phyloP scores from a whole-genome alignment of 2,329 filamentous ascomycete genomes.

The Colletotrichum liriopes region DNA sequence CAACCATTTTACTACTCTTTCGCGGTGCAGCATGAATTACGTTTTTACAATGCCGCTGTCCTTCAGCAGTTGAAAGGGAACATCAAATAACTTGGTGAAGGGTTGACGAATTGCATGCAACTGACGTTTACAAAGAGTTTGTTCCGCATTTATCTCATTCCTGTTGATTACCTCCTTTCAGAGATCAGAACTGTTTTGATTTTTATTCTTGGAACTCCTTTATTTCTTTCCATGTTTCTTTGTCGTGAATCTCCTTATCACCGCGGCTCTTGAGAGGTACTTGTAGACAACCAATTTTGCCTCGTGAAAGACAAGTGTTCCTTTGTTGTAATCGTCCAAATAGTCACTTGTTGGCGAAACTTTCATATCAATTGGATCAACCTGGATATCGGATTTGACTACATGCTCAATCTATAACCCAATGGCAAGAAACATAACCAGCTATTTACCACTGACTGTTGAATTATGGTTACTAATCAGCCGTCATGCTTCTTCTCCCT shows the following conservation, averaged over 20 bases:
- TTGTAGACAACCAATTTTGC: rapidly evolving
- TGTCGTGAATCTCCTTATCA: not conserved
- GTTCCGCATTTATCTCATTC: not conserved
- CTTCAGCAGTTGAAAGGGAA: not conserved
- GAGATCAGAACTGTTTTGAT: too few species aligned
- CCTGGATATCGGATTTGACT: too few species aligned
- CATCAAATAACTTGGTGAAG: not conserved
- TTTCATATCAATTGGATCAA: too few species aligned
- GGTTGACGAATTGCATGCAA: not conserved
- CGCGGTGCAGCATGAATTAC: too few species aligned
- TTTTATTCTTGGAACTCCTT: not conserved
- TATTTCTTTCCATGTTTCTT: not conserved
- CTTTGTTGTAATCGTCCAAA: too few species aligned
- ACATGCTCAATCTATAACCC: too few species aligned
- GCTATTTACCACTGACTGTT: too few species aligned
- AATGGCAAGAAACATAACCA: too few species aligned
- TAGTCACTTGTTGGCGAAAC: too few species aligned
- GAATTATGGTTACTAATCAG: too few species aligned
- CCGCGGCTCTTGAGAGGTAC: not conserved
- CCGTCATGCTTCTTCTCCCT: too few species aligned
- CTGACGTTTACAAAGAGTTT: not conserved
- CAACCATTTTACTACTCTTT: not conserved
- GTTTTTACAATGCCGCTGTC: not conserved
- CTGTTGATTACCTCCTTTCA: too few species aligned
- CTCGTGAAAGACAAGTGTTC: not conserved